phyloP scores from a whole-genome alignment of 108 stramenopile species.

The Conticribra weissflogii region DNA sequence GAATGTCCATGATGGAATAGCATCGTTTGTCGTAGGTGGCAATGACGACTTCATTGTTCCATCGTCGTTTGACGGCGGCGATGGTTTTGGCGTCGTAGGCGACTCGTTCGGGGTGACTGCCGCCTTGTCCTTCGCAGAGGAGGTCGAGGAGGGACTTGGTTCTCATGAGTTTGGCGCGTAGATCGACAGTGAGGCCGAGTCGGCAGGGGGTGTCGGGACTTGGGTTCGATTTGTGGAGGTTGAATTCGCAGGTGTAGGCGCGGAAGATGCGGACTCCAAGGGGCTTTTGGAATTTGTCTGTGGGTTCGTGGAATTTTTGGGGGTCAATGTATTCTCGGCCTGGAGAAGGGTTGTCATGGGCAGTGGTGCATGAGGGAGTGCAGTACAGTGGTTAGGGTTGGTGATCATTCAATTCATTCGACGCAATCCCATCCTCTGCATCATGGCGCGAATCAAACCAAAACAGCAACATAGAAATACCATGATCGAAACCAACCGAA shows the following conservation, averaged over 20 bases:
- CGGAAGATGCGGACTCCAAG: slow-evolving; percentile 60
- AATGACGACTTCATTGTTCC: slow-evolving; percentile 64
- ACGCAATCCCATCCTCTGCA: background rate
- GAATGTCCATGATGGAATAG: slow-evolving; percentile 41
- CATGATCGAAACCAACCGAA: background rate
- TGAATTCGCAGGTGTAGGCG: slow-evolving; percentile 60
- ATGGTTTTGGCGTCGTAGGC: slow-evolving; percentile 19
- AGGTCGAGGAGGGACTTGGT: slow-evolving; percentile 49
- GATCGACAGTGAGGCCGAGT: slow-evolving; percentile 61
- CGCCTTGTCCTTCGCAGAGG: slow-evolving; percentile 22
- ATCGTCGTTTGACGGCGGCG: slow-evolving; percentile 29
- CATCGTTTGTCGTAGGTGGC: slow-evolving; percentile 62
- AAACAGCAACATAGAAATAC: background rate
- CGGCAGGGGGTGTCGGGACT: slow-evolving; percentile 9
- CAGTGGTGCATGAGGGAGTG: background rate
- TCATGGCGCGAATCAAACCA: background rate
- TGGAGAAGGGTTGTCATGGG: no score
- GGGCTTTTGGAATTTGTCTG: slow-evolving; percentile 36
- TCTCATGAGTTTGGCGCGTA: slow-evolving; percentile 64
- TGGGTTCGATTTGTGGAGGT: slow-evolving; percentile 21
- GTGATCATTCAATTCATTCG: no score
- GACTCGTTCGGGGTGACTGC: slow-evolving; percentile 21
- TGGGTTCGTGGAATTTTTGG: slow-evolving; percentile 44
- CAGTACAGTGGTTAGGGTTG: background rate
- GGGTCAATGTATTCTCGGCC: slow-evolving; percentile 66